Evolutionary conservation across 73 alveolate species (phyloP).

Genomic region (Breviolum minutum): DNA sequence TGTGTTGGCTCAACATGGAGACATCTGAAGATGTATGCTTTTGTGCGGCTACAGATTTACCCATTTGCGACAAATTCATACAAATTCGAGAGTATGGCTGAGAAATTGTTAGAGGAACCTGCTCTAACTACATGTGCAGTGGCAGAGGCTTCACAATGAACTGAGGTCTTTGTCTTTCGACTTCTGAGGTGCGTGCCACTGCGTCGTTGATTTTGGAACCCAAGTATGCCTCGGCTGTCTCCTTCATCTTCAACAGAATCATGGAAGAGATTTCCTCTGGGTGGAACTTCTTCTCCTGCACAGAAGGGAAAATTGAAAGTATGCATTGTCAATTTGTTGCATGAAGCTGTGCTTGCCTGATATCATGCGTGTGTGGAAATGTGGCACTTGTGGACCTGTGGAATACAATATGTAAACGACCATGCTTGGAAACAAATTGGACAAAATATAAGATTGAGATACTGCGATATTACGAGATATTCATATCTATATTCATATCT

Average conservation of each 20-base stretch:
- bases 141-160: not conserved
- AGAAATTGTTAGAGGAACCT: too few relatives aligned
- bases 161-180: too few relatives aligned
- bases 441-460: too few relatives aligned
- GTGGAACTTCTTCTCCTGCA: conserved; percentile 96
- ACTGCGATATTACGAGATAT: conserved; percentile 96
- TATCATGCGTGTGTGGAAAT: too few relatives aligned
- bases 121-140: too few relatives aligned
- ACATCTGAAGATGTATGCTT: too few relatives aligned
- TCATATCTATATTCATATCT: conserved; percentile 97
- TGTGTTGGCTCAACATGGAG: too few relatives aligned
- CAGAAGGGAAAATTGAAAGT: not conserved
- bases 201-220: conserved; percentile 98
- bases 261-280: conserved; percentile 98
- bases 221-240: conserved; percentile 97
- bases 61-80: not conserved
- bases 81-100: conserved; percentile 25
- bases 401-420: too few relatives aligned
- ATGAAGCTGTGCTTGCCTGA: too few relatives aligned
- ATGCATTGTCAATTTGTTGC: too few relatives aligned
- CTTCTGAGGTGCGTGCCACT: conserved; percentile 83
- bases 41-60: too few relatives aligned
- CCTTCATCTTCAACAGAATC: conserved; percentile 98
- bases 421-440: too few relatives aligned
- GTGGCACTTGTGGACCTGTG: not conserved